Evolutionary conservation across 2,329 filamentous ascomycete species (phyloP), one percentile per base, ranked within the genome.

Genomic region (Talaromyces marneffei): DNA sequence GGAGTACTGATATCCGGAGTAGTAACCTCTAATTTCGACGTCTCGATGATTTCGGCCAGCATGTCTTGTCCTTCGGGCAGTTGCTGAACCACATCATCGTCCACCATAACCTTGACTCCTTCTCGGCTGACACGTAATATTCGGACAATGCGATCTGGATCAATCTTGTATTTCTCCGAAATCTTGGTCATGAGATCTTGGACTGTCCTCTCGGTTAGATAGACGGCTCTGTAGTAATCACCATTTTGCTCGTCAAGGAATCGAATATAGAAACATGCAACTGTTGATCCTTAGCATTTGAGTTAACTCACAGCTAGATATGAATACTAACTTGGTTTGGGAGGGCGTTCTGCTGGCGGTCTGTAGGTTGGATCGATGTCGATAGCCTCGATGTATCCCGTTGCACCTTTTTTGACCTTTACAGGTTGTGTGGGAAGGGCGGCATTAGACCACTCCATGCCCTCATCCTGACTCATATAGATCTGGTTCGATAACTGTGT

Each of bases 51-150:
- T 67, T 88, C 85, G 44, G 84, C 83, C 39, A 83, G 79, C 88
- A 97, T 94, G 70, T 96, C 93, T 74, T 97, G 91, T 33, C 92
- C 92, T 77, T 99, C 94, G 1, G 86, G 84, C 57, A 97, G 80
- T 73, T 93, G 89, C 48, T 84, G 84, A 33, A 97, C 85, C 53
- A 95, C 87, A 65, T 97, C 92, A 70, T 97, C 92, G 69, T 97
- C 94, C 68, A 97, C 83, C 70, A 95, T 85, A 60, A 97, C 86
- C 69, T 92, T 86, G 1, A 97, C 77, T 0, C 91, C 91, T 65
- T 87, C 86, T 14, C 86, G 81, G 44, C 90, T 87, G 58, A 92
- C 80, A 61, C 86, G 90, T 4, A 96, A 80, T 1, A 87, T 87
- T 37, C 89, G 87, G 1, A 86, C 78, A 7, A 97, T 85, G 63